Base-by-base conservation (phyloP, 2,329 filamentous ascomycete genomes). In the Curvularia verruculosa region DNA sequence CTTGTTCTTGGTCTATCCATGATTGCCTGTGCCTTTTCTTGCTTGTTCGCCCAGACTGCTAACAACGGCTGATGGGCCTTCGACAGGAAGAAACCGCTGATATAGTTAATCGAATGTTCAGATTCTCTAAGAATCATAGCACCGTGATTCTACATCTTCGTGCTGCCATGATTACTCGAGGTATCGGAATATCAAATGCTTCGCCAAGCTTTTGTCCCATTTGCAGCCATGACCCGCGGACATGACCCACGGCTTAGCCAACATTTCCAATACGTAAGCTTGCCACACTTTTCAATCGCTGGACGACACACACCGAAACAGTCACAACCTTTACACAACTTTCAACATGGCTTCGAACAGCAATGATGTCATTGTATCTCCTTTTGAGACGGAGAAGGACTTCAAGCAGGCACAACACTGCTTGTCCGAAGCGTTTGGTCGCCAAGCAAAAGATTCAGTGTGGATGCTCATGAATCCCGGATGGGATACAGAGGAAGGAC, bases 401-500 rank as follows among this genome's bases (percentile, higher is more conserved):
- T 52, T 73, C 24, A 58, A 54, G 3, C 64, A 71, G 51, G 66
- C 61, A 37, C 76, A 75, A 61, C 53, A 73, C 45, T 74, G 70
- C 60, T 52, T 75, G 12, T 69, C 71, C 53, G 74, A 75, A 56
- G 73, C 77, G 5, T 87, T 87, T 58, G 84, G 83, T 23, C 67
- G 67, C 15, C 84, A 87, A 64, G 75, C 75, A 12, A 70, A 72
- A 26, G 85, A 87, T 65, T 77, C 74, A 6, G 70, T 86, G 49
- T 87, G 82, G 81, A 76, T 74, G 1, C 72, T 75, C 57, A 76
- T 82, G 72, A 84, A 84, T 56, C 84, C 84, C 0, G 81, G 77
- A 18, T 87, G 84, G 84, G 79, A 85, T 34, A 84, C 81, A 0
- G 73, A 79, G 5, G 71, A 77, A 13, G 84, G 84, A 10, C 74